phyloP scores from a whole-genome alignment of 352 stramenopile species.

The Stramenopiles sp. region DNA sequence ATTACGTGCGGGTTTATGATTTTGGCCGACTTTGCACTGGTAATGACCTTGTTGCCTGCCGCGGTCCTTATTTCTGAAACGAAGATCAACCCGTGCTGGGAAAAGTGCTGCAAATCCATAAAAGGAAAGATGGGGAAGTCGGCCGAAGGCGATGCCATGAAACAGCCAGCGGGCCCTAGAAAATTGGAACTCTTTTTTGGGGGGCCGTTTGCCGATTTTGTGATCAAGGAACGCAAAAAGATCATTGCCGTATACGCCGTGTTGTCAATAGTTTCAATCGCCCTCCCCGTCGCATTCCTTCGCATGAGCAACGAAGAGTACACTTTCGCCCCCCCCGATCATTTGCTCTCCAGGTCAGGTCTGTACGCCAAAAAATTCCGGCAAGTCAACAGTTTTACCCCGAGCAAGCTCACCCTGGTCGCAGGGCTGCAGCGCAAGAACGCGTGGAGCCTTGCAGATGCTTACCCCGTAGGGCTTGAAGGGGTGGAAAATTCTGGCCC shows the following conservation, averaged over 20 bases:
- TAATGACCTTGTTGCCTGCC: slow-evolving; percentile 21
- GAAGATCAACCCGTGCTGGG: background rate
- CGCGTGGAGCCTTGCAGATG: background rate
- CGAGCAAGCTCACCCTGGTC: background rate
- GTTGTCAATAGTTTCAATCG: background rate
- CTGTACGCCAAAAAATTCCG: background rate
- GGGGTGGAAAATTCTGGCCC: background rate
- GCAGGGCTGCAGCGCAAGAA: background rate
- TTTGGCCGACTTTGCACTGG: slow-evolving; percentile 18
- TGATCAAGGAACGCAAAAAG: background rate
- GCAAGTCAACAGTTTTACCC: background rate
- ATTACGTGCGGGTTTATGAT: slow-evolving; percentile 18
- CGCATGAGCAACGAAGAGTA: background rate
- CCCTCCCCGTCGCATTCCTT: background rate
- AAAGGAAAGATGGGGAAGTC: background rate
- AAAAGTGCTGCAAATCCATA: background rate
- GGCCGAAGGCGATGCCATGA: background rate
- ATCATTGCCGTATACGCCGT: background rate
- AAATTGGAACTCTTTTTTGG: slow-evolving; percentile 2
- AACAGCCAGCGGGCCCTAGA: background rate
- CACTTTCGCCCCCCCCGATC: background rate
- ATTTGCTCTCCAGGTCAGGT: background rate
- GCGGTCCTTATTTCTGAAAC: slow-evolving; percentile 17
- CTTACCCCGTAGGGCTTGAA: background rate
- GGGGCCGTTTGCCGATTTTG: background rate